Evolutionary conservation across 169 alveolate species (phyloP).

Genomic region (Eimeria acervulina): DNA sequence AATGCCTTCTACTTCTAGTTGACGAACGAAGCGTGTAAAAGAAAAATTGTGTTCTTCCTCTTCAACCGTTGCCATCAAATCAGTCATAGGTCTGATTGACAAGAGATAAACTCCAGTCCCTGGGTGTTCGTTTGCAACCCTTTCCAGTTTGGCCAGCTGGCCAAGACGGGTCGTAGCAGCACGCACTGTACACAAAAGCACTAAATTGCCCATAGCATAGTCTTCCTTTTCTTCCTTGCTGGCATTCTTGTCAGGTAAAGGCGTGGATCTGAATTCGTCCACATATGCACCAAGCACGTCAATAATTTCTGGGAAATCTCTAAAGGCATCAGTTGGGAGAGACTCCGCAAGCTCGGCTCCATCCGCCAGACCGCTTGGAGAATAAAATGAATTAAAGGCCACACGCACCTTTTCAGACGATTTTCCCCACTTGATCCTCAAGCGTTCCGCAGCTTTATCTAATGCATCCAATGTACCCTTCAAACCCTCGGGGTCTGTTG

Average conservation of each 20-base stretch:
- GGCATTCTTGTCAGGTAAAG: background rate
- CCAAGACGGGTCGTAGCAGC: background rate
- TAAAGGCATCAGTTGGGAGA: too few species aligned
- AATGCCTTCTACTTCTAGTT: background rate
- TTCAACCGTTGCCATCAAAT: background rate
- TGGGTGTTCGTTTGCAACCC: background rate
- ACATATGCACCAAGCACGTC: background rate
- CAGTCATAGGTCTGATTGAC: background rate
- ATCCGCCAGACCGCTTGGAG: background rate
- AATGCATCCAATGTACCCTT: background rate
- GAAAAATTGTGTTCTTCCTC: background rate
- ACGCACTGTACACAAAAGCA: background rate
- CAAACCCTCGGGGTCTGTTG: background rate
- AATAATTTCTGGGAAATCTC: too few species aligned
- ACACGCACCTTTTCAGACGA: background rate
- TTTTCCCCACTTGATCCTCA: background rate
- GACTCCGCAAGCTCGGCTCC: too few species aligned
- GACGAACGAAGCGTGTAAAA: background rate
- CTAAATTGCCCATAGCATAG: background rate
- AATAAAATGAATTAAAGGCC: background rate
- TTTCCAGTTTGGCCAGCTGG: background rate
- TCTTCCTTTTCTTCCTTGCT: background rate
- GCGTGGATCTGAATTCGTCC: background rate
- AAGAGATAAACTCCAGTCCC: background rate
- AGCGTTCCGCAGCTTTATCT: background rate